Conservation (phyloP, 2,329 filamentous ascomycete species). For the Scolecobasidium constrictum region DNA sequence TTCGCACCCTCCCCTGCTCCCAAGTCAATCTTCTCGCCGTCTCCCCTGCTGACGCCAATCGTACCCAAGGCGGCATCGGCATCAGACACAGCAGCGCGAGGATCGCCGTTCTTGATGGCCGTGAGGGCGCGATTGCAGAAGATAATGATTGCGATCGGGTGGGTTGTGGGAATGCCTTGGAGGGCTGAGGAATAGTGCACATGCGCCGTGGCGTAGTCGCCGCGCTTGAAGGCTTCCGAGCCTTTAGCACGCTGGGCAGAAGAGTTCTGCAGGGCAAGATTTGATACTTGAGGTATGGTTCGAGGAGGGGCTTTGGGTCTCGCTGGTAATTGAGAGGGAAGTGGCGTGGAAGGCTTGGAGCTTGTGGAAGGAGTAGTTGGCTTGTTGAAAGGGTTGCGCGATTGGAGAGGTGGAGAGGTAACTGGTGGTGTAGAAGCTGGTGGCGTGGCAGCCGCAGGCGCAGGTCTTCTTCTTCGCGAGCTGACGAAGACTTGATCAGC, state of each 20-base stretch:
- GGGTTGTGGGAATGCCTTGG: constrained; percentile 58
- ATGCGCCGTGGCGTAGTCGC: constrained; percentile 83
- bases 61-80: constrained; percentile 69
- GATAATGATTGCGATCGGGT: constrained; percentile 80
- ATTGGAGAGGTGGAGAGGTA: constrained; percentile 23
- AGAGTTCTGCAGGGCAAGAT: constrained; percentile 61
- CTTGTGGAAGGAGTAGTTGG: constrained; percentile 14
- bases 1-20: constrained; percentile 49
- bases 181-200: constrained; percentile 71
- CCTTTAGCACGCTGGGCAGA: constrained; percentile 70
- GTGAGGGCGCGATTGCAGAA: constrained; percentile 87
- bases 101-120: constrained; percentile 80
- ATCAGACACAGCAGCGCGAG: constrained; percentile 76
- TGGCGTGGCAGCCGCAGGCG: constrained; percentile 14
- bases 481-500: constrained; percentile 77
- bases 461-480: constrained; percentile 57
- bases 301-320: constrained; percentile 41
- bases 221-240: constrained; percentile 83
- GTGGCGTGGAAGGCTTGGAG: constrained; percentile 25
- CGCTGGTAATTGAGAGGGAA: too few species aligned
- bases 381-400: constrained; percentile 27
- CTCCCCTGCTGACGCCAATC: constrained; percentile 70
- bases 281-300: constrained; percentile 55
- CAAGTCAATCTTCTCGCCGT: constrained; percentile 68
- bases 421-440: constrained; percentile 13